phyloP scores from a whole-genome alignment of 495 filamentous ascomycete genomes.

The Rhypophila decipiens region DNA sequence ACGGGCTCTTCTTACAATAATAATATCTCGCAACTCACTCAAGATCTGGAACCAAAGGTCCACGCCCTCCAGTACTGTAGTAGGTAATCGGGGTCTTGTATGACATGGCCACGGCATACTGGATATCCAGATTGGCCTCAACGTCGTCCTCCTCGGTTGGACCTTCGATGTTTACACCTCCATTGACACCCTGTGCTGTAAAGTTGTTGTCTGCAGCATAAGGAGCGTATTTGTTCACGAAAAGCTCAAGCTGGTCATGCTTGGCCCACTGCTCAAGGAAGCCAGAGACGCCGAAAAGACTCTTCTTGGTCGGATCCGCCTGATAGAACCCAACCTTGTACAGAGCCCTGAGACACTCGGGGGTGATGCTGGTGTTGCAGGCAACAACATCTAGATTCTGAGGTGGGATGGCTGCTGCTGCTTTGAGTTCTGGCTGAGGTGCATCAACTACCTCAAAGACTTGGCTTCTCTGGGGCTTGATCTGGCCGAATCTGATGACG shows the following conservation, averaged over 20 bases:
- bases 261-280: slow-evolving; percentile 45
- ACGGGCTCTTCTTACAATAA: neutral
- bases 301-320: slow-evolving; percentile 37
- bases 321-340: slow-evolving; percentile 53
- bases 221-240: slow-evolving; percentile 20
- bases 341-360: slow-evolving; percentile 50
- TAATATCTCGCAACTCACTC: too few species aligned
- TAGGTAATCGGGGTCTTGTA: slow-evolving; percentile 56
- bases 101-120: slow-evolving; percentile 57
- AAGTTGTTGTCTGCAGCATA: slow-evolving; percentile 46
- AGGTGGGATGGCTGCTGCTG: slow-evolving; percentile 6
- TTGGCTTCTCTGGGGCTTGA: slow-evolving; percentile 10
- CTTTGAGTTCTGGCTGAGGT: neutral
- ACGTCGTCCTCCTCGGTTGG: slow-evolving; percentile 30
- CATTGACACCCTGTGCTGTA: slow-evolving; percentile 50
- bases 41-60: slow-evolving; percentile 9
- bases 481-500: slow-evolving; percentile 45
- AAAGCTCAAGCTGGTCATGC: slow-evolving; percentile 16
- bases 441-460: neutral
- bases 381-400: slow-evolving; percentile 21
- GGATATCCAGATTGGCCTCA: slow-evolving; percentile 70
- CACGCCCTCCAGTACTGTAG: slow-evolving; percentile 56
- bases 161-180: slow-evolving; percentile 47
- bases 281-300: slow-evolving; percentile 50
- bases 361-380: slow-evolving; percentile 51